These are phyloP conservation scores for Dioscorea alata DNA, from an alignment of 106 monocot species.

Conservation along the genomic window DNA sequence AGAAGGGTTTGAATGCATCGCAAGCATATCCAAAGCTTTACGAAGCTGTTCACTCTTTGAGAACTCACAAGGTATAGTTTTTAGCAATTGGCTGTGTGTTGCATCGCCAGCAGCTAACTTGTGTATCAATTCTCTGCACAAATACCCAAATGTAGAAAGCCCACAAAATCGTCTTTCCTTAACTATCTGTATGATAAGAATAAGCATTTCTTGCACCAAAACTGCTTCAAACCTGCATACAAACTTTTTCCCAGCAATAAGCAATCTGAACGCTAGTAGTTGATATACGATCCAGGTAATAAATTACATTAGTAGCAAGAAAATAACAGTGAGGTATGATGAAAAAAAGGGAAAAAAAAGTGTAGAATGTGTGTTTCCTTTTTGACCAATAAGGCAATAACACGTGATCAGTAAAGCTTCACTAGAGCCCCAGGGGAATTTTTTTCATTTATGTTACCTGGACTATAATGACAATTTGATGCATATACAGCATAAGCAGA, in stretches of 20 bases:
- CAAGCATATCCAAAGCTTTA: conserved; percentile 60
- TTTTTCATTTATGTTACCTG: too few species aligned
- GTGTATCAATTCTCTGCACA: conserved; percentile 70
- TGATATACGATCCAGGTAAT: too few species aligned
- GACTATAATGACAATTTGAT: too few species aligned
- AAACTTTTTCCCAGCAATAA: background rate
- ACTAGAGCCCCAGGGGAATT: too few species aligned
- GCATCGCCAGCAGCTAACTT: conserved; percentile 74
- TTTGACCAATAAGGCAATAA: too few species aligned
- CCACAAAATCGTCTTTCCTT: conserved; percentile 88
- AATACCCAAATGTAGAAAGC: conserved; percentile 49
- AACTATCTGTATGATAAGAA: conserved; percentile 79
- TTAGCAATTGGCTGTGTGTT: conserved; percentile 82
- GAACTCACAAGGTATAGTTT: conserved; percentile 77
- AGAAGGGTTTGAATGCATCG: conserved; percentile 76
- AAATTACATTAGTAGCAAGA: too few species aligned
- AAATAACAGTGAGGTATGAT: too few species aligned
- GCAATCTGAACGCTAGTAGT: too few species aligned
- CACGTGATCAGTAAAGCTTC: too few species aligned
- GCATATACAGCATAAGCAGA: too few species aligned
- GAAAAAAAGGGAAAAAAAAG: too few species aligned
- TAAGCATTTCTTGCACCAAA: conserved; percentile 86
- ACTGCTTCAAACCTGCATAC: conserved; percentile 80
- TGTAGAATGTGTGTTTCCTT: too few species aligned
- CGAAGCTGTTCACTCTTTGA: conserved; percentile 56